Evolutionary conservation across 306 rosid species (phyloP).

Genomic region (Sophora flavescens): DNA sequence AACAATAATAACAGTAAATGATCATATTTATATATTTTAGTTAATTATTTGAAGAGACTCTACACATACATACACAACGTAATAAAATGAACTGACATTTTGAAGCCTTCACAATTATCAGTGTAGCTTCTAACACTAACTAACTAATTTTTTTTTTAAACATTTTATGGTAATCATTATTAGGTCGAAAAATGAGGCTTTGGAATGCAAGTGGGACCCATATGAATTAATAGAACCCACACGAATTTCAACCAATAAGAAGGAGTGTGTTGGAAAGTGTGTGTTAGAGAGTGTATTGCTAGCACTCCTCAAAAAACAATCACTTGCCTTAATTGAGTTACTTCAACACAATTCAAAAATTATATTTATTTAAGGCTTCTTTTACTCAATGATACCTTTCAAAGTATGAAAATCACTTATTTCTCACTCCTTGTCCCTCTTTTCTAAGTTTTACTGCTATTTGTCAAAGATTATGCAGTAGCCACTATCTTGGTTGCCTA

Average conservation of each 20-base stretch:
- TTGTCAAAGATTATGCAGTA: not conserved
- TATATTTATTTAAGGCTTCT: not conserved
- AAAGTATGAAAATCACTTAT: not conserved
- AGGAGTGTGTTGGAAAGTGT: no score
- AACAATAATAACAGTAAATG: not conserved
- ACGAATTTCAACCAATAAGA: no score
- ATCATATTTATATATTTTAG: conserved; percentile 1
- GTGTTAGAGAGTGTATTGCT: no score
- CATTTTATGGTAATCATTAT: not conserved
- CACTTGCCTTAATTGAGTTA: not conserved
- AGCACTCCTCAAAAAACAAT: no score
- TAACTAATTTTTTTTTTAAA: not conserved
- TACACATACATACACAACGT: not conserved
- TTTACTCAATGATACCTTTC: conserved; percentile 6
- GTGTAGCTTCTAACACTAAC: conserved; percentile 24
- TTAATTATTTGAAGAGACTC: conserved; percentile 7
- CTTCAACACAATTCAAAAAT: not conserved
- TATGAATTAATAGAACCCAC: no score
- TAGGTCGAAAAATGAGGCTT: conserved; percentile 3
- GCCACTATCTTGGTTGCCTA: not conserved
- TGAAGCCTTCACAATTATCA: conserved; percentile 15
- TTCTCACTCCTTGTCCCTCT: not conserved
- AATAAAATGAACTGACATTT: not conserved
- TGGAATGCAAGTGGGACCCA: no score
- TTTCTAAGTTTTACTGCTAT: not conserved